Percentiles rank a stretch among this genome's conserved stretches.
These are phyloP conservation scores for Prunus salicina DNA, from an alignment of 306 rosid genomes.

Conservation along the genomic window DNA sequence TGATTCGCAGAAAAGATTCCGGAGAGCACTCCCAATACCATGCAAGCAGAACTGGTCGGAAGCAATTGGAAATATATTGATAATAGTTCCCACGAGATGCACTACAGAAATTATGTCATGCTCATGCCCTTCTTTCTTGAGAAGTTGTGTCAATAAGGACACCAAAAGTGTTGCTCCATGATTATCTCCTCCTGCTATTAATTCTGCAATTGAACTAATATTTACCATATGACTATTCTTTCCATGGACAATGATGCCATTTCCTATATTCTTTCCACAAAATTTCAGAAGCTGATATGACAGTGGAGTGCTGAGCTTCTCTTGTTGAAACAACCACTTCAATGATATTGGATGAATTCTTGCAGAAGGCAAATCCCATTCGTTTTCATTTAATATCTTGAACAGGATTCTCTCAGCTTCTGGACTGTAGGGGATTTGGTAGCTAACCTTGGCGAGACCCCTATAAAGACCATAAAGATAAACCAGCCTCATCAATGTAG, in stretches of 20 bases:
- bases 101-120: constrained; percentile 45
- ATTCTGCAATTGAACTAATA: constrained; percentile 60
- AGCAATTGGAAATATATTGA: constrained; percentile 49
- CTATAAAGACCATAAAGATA: constrained; percentile 71
- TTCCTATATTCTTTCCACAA: constrained; percentile 47
- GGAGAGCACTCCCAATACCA: constrained; percentile 58
- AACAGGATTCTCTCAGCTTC: constrained; percentile 77
- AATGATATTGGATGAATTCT: constrained; percentile 66
- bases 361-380: constrained; percentile 74
- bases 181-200: constrained; percentile 65
- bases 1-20: constrained; percentile 34
- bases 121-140: constrained; percentile 56
- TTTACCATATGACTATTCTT: constrained; percentile 40
- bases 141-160: constrained; percentile 59
- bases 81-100: constrained; percentile 47
- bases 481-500: constrained; percentile 52
- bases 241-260: constrained; percentile 33
- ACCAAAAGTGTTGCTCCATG: constrained; percentile 62
- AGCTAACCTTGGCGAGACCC: constrained; percentile 53
- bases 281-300: constrained; percentile 68
- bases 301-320: constrained; percentile 47
- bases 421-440: constrained; percentile 59
- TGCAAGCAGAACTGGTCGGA: constrained; percentile 57
- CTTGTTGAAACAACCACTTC: constrained; percentile 94
- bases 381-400: constrained; percentile 48